Base-by-base conservation (phyloP, 768 basidiomycete species). In the Cyclocybe cylindracea region DNA sequence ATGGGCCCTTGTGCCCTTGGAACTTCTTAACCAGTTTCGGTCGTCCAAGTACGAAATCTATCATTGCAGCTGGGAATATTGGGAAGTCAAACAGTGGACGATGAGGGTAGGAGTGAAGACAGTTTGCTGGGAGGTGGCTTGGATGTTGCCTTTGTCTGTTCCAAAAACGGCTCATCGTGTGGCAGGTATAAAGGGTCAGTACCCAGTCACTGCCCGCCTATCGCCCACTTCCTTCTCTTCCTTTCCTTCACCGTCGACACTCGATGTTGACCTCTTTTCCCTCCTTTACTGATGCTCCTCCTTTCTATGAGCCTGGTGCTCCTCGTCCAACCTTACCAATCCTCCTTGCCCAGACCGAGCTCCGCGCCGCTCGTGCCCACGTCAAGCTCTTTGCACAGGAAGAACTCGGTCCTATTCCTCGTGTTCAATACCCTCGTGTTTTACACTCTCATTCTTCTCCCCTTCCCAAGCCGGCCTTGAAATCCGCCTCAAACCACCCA, bases 271-370 rank as follows among this genome's bases (percentile, higher is more conserved):
- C 46, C 48, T 35, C 46, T 44, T 13, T 38, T 37, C 32, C 42
- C 36, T 53, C 45, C 32, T 60, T 51, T 19, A 32, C 39, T 14
- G 37, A 36, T 36, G 50, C 54, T 36, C 39, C 50, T 7, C 46
- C 57, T 33, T 56, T 59, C 18, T 56, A 44, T 44, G 57, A 55
- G 57, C 57, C 57, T 44, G 46, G 45, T 49, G 49, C 57, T 52
- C 57, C 51, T 33, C 57, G 50, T 6, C 54, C 54, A 32, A 44
- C 54, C 16, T 18, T 46, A 24, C 57, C 54, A 7, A 48, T 56
- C 31, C 57, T 50, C 35, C 42, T 56, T 24, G 54, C 54, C 11
- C 54, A 59, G 41, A 56, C 55, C 31, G 57, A 58, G 24, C 11
- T 58, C 29, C 41, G 45, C 10, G 37, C 38, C 11, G 35, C 31